Evolutionary conservation across 306 rosid genomes (phyloP).

Genomic region (Mimosa bimucronata): DNA sequence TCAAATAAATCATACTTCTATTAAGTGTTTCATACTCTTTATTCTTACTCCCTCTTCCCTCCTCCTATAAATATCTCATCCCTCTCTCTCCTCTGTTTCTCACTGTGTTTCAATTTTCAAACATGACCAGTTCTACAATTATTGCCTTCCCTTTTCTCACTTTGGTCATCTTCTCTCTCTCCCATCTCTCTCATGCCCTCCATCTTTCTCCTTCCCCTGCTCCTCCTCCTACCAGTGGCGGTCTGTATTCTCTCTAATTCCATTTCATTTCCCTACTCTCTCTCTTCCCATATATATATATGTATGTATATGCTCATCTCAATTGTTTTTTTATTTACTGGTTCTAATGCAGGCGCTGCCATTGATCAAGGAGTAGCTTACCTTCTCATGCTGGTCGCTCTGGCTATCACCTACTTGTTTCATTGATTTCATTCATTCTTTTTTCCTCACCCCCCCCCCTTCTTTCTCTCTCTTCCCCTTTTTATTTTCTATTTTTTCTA

Average conservation of each 20-base stretch:
- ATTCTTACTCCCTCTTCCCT: background rate
- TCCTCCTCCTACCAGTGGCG: slow-evolving; percentile 51
- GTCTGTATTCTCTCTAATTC: slow-evolving; percentile 36
- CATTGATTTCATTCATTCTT: slow-evolving; percentile 39
- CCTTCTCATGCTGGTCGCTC: slow-evolving; percentile 63
- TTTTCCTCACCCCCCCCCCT: too few species aligned
- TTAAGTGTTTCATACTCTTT: background rate
- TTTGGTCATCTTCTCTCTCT: slow-evolving; percentile 46
- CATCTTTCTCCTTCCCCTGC: slow-evolving; percentile 60
- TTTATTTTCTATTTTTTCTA: background rate
- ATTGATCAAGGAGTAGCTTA: slow-evolving; percentile 81
- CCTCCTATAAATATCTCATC: background rate
- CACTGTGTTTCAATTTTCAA: background rate
- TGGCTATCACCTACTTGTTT: slow-evolving; percentile 62
- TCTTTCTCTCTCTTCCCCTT: background rate
- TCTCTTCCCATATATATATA: background rate
- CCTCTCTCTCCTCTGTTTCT: background rate
- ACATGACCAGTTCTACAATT: slow-evolving; percentile 40
- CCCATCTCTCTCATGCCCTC: slow-evolving; percentile 44
- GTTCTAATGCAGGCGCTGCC: slow-evolving; percentile 48
- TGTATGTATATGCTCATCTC: background rate
- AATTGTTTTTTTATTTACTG: background rate
- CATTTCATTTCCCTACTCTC: background rate
- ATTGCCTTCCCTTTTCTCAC: slow-evolving; percentile 45
- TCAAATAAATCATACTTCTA: background rate